These are phyloP conservation scores for Helotiales sp. DNA, from an alignment of 2,329 filamentous ascomycete genomes.

Conservation along the genomic window DNA sequence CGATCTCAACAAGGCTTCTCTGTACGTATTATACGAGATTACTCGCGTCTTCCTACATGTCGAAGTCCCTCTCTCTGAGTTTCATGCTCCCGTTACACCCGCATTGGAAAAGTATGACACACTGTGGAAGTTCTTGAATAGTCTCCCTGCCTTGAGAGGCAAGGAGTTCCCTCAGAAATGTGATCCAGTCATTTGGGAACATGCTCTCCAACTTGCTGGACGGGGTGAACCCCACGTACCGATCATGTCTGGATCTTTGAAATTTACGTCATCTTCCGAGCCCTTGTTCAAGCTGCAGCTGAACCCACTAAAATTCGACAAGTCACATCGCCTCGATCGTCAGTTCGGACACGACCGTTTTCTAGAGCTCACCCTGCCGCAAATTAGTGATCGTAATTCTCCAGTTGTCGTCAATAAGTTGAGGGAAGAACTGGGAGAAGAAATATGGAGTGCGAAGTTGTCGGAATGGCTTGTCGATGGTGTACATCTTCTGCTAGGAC, in stretches of 20 bases:
- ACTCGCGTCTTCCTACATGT: slow-evolving; percentile 31
- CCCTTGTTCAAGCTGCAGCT: slow-evolving; percentile 49
- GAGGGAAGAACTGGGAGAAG: background rate
- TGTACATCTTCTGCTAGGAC: slow-evolving; percentile 29
- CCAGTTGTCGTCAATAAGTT: slow-evolving; percentile 22
- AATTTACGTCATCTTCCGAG: slow-evolving; percentile 35
- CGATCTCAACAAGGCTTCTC: slow-evolving; percentile 17
- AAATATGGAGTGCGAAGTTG: slow-evolving; percentile 21
- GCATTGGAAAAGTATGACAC: slow-evolving; percentile 45
- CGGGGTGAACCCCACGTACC: slow-evolving; percentile 43
- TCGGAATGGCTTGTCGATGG: slow-evolving; percentile 41
- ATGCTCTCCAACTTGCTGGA: slow-evolving; percentile 18
- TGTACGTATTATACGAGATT: slow-evolving; percentile 33
- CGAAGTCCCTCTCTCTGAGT: slow-evolving; percentile 23
- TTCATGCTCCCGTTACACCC: slow-evolving; percentile 10
- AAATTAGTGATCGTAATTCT: slow-evolving; percentile 34
- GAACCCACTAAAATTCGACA: slow-evolving; percentile 48
- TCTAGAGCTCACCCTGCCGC: slow-evolving; percentile 54
- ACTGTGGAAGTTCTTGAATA: slow-evolving; percentile 44
- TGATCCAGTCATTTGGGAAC: slow-evolving; percentile 44
- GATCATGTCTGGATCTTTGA: slow-evolving; percentile 46
- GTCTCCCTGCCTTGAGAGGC: slow-evolving; percentile 42
- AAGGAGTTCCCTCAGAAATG: slow-evolving; percentile 51
- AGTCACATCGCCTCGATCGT: slow-evolving; percentile 51
- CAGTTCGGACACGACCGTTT: slow-evolving; percentile 60